These are phyloP conservation scores for Oryza rufipogon DNA, from an alignment of 176 grass and related monocot genomes.

Conservation along the genomic window DNA sequence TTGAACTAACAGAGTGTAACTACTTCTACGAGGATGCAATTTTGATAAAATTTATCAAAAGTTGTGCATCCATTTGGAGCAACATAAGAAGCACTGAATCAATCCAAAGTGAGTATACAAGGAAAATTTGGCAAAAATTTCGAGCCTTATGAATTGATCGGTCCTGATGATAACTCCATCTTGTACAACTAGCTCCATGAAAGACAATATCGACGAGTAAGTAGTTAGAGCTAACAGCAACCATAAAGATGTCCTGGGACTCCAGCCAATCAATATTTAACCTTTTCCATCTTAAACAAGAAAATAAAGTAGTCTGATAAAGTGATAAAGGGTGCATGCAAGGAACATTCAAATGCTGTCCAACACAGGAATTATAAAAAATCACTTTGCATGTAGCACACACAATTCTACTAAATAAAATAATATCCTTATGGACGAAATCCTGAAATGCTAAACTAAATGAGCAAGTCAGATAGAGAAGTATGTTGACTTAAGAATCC, in stretches of 20 bases:
- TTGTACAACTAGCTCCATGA: not conserved
- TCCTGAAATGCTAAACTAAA: constrained; percentile 28
- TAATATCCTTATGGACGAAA: not conserved
- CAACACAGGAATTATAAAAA: constrained; percentile 15
- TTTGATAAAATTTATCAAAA: not conserved
- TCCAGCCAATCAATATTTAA: constrained; percentile 13
- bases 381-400: not conserved
- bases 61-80: not conserved
- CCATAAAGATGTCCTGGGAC: not conserved
- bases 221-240: constrained; percentile 20
- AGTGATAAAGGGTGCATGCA: constrained; percentile 15
- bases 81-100: constrained; percentile 4
- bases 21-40: not conserved
- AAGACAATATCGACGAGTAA: constrained; percentile 18
- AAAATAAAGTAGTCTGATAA: constrained; percentile 30
- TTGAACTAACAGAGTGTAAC: constrained; percentile 9
- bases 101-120: not conserved
- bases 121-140: constrained; percentile 3
- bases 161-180: constrained; percentile 3
- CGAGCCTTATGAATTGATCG: constrained; percentile 17
- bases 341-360: constrained; percentile 17
- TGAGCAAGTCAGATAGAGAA: constrained; percentile 9
- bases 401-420: constrained; percentile 15
- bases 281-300: constrained; percentile 24
- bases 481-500: not conserved